A percentile compares a stretch with the other conserved stretches of the same genome.
Conservation (phyloP, 2,329 filamentous ascomycete genomes). For the Xylaria sp. region DNA sequence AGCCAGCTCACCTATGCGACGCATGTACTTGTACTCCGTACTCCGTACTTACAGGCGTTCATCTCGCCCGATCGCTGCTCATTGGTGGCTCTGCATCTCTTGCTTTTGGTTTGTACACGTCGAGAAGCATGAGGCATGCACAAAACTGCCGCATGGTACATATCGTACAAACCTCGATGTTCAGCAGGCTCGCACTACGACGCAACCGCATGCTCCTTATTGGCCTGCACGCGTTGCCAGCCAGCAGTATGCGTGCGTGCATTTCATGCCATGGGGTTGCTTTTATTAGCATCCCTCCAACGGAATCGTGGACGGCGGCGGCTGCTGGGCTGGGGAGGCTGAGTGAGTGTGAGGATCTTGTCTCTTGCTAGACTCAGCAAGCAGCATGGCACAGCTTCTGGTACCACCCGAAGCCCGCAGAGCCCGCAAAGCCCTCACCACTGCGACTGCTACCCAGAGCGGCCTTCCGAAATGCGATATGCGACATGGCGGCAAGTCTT, state of each 20-base stretch:
- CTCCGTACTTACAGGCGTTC: neutral
- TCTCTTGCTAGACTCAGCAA: neutral
- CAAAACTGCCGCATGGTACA: neutral
- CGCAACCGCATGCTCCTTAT: neutral
- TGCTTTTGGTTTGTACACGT: slow-evolving; percentile 10
- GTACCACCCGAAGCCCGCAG: neutral
- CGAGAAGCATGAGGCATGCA: neutral
- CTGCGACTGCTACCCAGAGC: neutral
- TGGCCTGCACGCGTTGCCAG: neutral
- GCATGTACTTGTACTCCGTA: neutral
- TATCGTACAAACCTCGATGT: neutral
- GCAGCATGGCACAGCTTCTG: slow-evolving; percentile 8
- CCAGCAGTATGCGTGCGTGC: neutral
- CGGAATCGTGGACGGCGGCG: neutral
- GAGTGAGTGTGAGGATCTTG: slow-evolving; percentile 1
- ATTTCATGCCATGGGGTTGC: slow-evolving; percentile 4
- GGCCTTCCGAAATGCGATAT: slow-evolving; percentile 2
- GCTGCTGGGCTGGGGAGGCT: slow-evolving; percentile 4
- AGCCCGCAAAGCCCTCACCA: neutral
- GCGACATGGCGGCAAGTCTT: slow-evolving; percentile 2
- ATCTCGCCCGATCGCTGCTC: neutral
- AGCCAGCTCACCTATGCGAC: neutral
- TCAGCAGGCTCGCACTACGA: slow-evolving; percentile 1
- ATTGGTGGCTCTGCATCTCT: slow-evolving; percentile 1
- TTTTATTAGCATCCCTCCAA: slow-evolving; percentile 12